Base-by-base conservation (phyloP, 2,329 filamentous ascomycete genomes). In the Malbranchea cinnamomea region DNA sequence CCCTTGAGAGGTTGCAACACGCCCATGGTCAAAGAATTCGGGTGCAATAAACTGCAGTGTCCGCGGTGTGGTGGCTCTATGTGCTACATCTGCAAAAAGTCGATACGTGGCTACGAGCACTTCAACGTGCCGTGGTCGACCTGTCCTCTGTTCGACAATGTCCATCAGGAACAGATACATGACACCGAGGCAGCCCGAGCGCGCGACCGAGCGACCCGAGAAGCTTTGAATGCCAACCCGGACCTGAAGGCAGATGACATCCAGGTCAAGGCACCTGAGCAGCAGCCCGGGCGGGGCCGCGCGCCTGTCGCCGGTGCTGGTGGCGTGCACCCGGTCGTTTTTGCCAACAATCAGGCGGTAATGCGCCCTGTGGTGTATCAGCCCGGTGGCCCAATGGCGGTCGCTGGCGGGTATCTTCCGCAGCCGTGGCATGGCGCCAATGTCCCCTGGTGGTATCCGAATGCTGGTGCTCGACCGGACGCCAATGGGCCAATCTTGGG, bases 11-110 rank as follows among this genome's bases (percentile, higher is more conserved):
- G 60, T 38, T 76, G 78, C 53, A 59, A 64, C n/a, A 68, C 71
- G n/a, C 71, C 74, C 0, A 89, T 87, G 43, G 67, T 91, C 49
- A 92, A 91, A 47, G 68, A 75, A 20, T 50, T 59, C 18, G 83
- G 83, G 2, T 92, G 83, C 57, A 91, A 91, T 56, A 85, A 85
- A 54, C 81, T 92, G 68, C 65, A 52, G 0, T 92, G 83, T 49
- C 60, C 68, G 0, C 64, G 65, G n/a, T 74, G 62, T 63, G 24
- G 35, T 4, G 22, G 20, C 6, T 10, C 57, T 5, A 68, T 73
- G 50, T 74, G 69, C 52, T 68, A 62, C 37, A 44, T 54, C 23
- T 92, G 83, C 54, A 74, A 72, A 13, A 62, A 75, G 42, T 53
- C 64, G 26, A 57, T 71, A 13, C 54, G 44, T 10, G 51, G 67